phyloP scores from a whole-genome alignment of 768 basidiomycete species.

The Leccinum aurantiacum region DNA sequence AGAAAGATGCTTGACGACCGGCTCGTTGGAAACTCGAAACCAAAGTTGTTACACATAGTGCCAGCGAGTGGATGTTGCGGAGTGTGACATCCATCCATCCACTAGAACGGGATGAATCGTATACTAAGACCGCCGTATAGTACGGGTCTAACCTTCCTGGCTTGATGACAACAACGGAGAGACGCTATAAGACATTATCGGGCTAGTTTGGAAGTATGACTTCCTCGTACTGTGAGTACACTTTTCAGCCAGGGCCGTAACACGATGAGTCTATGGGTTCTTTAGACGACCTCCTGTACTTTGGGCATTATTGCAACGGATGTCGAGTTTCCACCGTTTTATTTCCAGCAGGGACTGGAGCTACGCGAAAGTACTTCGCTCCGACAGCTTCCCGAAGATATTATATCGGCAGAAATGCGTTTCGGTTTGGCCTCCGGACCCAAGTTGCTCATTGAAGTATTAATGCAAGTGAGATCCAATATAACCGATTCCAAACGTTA shows the following conservation, averaged over 20 bases:
- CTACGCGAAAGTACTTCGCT: constrained; percentile 66
- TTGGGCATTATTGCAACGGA: not conserved
- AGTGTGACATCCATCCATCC: not conserved
- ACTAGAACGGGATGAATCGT: not conserved
- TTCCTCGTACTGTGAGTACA: constrained; percentile 70
- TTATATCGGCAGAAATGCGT: constrained; percentile 62
- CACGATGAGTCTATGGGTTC: not conserved
- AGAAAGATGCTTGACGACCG: constrained; percentile 64
- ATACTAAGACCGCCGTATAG: constrained; percentile 28
- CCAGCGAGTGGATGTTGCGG: constrained; percentile 40
- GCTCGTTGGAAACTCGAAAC: constrained; percentile 63
- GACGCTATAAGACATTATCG: constrained; percentile 62
- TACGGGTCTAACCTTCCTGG: constrained; percentile 82
- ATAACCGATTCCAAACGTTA: not conserved
- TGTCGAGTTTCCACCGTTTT: constrained; percentile 50
- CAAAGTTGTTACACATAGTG: constrained; percentile 73
- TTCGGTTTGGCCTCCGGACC: constrained; percentile 75
- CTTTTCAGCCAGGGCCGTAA: not conserved
- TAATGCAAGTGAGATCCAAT: constrained; percentile 49
- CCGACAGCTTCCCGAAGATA: constrained; percentile 84
- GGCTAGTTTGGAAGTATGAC: constrained; percentile 62
- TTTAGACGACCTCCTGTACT: constrained; percentile 54
- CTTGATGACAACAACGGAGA: constrained; percentile 62
- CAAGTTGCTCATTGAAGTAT: constrained; percentile 54
- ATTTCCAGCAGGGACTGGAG: constrained; percentile 70